Base-by-base conservation (phyloP, 2,329 filamentous ascomycete species). In the Sporothrix humicola region DNA sequence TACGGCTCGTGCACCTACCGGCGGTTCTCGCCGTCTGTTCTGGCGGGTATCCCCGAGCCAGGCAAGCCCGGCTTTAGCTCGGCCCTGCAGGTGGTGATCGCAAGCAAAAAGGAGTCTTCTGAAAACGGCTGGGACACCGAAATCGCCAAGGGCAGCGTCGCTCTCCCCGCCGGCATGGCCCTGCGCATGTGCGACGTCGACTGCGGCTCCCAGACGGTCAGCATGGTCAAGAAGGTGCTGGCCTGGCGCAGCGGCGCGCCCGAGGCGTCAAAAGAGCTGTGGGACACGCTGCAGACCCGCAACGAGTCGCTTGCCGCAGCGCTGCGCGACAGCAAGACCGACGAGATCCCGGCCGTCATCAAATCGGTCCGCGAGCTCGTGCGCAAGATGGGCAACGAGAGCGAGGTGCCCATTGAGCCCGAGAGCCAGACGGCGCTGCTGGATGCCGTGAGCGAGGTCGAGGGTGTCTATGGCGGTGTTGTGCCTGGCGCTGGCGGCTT, bases 181-280 rank as follows among this genome's bases (percentile, higher is more conserved):
- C 85, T 98, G 77, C 89, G 97, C 74, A 96, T 99, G 91, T 97
- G 94, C 79, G 96, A 99, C 80, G 96, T 99, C 7, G 93, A 97
- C 80, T 97, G 95, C 80, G 96, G 96, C 46, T 95, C 92, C 68
- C 89, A 97, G 84, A 98, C 95, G 8, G 95, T 97, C 0, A 89
- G 94, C 15, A 98, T 99, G 96, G 96, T 98, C 52, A 97, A 95
- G 84, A 89, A 93, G 80, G 93, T 99, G 15, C 86, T 98, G 2
- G 87, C 88, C 46, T 99, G 96, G 96, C 87, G 92, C 70, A 88
- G 88, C 69, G 82, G 87, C 66, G 89, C 93, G 23, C 83, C 86
- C 0, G 86, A 86, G 2, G 88, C 86, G n/a, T 91, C 94, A 1
- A 88, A 89, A 75, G 79, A 82, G 75, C 85, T 98, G 20, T 98